These are phyloP conservation scores for Globisporangium spinosum DNA, from an alignment of 352 stramenopile species.

Conservation along the genomic window DNA sequence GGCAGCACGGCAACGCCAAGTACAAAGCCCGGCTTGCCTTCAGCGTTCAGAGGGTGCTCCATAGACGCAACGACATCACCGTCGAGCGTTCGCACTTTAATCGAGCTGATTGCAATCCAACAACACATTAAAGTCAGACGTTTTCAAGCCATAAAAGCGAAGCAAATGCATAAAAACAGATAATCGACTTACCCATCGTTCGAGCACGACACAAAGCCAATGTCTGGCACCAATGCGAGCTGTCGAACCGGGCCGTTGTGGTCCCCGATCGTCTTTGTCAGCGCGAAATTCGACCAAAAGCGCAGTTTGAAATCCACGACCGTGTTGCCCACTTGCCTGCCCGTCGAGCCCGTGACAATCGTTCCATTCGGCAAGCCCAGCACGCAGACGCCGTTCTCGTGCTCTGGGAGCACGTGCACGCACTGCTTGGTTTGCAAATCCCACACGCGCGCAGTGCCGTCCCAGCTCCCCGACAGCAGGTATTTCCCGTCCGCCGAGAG, in stretches of 20 bases:
- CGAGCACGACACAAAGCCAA: conserved; percentile 83
- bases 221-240: conserved; percentile 52
- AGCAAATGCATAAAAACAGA: not conserved
- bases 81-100: conserved; percentile 65
- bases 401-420: conserved; percentile 49
- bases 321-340: conserved; percentile 66
- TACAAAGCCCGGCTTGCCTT: conserved; percentile 84
- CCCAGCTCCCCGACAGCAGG: conserved; percentile 79
- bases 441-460: conserved; percentile 76
- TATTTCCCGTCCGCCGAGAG: conserved; percentile 33
- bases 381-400: conserved; percentile 86
- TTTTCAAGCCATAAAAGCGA: not conserved
- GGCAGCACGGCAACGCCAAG: conserved; percentile 62
- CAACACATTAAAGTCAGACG: not conserved
- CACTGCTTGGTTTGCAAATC: conserved; percentile 48
- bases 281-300: conserved; percentile 55
- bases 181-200: conserved; percentile 61
- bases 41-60: conserved; percentile 72
- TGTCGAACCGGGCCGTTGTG: conserved; percentile 72
- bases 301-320: conserved; percentile 78
- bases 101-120: conserved; percentile 26
- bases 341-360: conserved; percentile 76
- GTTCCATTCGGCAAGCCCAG: conserved; percentile 53
- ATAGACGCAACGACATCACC: conserved; percentile 58
- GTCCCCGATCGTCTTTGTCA: conserved; percentile 58